Evolutionary conservation across 345 rosid species (phyloP).

Genomic region (Euphorbia peplus): DNA sequence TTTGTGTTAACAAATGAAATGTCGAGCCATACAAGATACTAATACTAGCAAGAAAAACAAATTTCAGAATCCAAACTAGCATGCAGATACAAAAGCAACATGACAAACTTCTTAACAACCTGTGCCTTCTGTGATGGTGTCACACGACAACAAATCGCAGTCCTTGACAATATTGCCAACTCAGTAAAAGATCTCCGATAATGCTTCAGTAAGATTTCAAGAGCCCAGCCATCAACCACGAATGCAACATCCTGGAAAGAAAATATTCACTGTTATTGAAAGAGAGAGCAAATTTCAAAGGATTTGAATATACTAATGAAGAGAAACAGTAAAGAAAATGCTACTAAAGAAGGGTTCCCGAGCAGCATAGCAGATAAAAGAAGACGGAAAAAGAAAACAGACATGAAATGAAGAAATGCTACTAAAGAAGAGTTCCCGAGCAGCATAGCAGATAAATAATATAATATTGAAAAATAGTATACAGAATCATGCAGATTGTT

Average conservation of each 20-base stretch:
- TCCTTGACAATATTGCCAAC: constrained; percentile 87
- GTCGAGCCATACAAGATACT: neutral
- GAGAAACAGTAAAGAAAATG: too few relatives aligned
- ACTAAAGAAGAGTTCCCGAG: too few relatives aligned
- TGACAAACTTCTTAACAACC: constrained; percentile 40
- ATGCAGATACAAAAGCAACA: neutral
- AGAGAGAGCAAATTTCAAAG: neutral
- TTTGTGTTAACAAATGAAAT: neutral
- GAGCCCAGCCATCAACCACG: constrained; percentile 97
- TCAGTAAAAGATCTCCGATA: constrained; percentile 83
- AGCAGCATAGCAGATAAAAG: too few relatives aligned
- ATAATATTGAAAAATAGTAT: neutral
- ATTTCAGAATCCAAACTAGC: constrained; percentile 1
- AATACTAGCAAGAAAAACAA: neutral
- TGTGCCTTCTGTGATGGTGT: constrained; percentile 99
- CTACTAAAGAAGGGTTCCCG: too few relatives aligned
- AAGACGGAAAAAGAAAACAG: too few relatives aligned
- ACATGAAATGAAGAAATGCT: too few relatives aligned
- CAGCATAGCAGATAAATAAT: neutral
- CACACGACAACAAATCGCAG: constrained; percentile 97
- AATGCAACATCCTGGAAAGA: constrained; percentile 80
- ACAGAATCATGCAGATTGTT: neutral
- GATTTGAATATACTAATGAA: neutral
- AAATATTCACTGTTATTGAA: neutral
- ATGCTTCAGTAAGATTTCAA: constrained; percentile 86